Percentiles rank a stretch among this genome's conserved stretches.
These are phyloP conservation scores for Linanthus parryae DNA, from an alignment of 148 eudicot species.

Conservation along the genomic window DNA sequence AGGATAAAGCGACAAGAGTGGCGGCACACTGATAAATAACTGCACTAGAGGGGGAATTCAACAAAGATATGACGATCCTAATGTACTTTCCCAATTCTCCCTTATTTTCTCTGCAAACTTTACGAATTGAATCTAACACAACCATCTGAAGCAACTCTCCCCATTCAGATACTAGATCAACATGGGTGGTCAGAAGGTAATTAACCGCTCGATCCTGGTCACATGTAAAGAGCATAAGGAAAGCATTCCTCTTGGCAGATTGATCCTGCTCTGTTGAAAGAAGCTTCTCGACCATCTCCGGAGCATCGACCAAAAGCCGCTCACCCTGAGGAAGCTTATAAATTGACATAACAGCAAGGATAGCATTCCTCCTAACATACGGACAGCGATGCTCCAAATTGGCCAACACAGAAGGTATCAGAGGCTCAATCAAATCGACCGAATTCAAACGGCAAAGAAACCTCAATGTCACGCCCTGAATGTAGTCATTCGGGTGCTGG, in stretches of 20 bases:
- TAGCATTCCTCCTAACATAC: conserved; percentile 70
- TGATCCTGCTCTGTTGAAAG: conserved; percentile 65
- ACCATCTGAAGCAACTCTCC: conserved; percentile 88
- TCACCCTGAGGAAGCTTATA: conserved; percentile 89
- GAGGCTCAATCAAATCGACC: conserved; percentile 58
- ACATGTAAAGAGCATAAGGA: conserved; percentile 81
- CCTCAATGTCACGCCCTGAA: conserved; percentile 74
- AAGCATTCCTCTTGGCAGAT: conserved; percentile 88
- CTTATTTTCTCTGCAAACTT: conserved; percentile 79
- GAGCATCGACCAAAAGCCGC: conserved; percentile 56
- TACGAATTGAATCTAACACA: conserved; percentile 80
- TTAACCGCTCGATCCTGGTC: conserved; percentile 82
- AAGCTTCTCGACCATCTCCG: conserved; percentile 68
- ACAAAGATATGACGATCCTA: conserved; percentile 71
- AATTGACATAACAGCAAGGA: conserved; percentile 60
- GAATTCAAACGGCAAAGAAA: conserved; percentile 68
- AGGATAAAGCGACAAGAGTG: conserved; percentile 82
- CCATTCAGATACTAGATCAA: conserved; percentile 75
- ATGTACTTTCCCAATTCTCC: conserved; percentile 87
- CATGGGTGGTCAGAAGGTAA: conserved; percentile 66
- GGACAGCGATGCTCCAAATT: conserved; percentile 73
- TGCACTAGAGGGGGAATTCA: conserved; percentile 77
- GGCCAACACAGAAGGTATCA: conserved; percentile 59
- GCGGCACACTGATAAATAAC: conserved; percentile 89
- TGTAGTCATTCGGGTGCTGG: conserved; percentile 67